Evolutionary conservation across 495 filamentous ascomycete genomes (phyloP).

Genomic region (Lepidopterella palustris): DNA sequence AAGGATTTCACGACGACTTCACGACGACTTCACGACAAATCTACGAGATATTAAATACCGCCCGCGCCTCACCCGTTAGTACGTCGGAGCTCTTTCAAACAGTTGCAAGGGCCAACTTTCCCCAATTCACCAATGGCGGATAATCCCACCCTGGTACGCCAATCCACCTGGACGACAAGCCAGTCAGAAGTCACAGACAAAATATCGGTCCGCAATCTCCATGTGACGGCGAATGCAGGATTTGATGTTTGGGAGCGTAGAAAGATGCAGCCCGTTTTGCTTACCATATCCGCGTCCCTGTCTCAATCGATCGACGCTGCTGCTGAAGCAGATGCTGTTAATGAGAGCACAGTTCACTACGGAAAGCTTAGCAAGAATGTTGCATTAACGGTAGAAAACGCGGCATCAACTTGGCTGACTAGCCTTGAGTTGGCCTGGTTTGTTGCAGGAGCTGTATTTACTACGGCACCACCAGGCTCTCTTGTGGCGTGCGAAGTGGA

Average conservation of each 20-base stretch:
- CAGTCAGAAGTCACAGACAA: constrained; percentile 19
- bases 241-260: constrained; percentile 53
- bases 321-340: constrained; percentile 43
- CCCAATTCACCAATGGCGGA: too few relatives aligned
- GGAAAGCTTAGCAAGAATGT: constrained; percentile 52
- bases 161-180: constrained; percentile 1
- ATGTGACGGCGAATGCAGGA: constrained; percentile 38
- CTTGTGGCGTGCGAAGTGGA: constrained; percentile 14
- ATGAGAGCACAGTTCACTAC: constrained; percentile 54
- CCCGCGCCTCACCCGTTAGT: too few relatives aligned
- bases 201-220: constrained; percentile 46
- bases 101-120: too few relatives aligned
- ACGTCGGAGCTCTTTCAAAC: too few relatives aligned
- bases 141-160: constrained; percentile 9
- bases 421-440: constrained; percentile 1
- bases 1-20: too few relatives aligned
- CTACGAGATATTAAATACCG: too few relatives aligned
- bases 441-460: not conserved
- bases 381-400: constrained; percentile 31
- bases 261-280: constrained; percentile 47
- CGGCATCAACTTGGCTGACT: constrained; percentile 4
- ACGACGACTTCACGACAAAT: too few relatives aligned
- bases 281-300: constrained; percentile 48
- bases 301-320: constrained; percentile 42
- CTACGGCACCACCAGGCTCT: constrained; percentile 5